Base-by-base conservation (phyloP, 169 alveolate species). In the Theileria annulata region DNA sequence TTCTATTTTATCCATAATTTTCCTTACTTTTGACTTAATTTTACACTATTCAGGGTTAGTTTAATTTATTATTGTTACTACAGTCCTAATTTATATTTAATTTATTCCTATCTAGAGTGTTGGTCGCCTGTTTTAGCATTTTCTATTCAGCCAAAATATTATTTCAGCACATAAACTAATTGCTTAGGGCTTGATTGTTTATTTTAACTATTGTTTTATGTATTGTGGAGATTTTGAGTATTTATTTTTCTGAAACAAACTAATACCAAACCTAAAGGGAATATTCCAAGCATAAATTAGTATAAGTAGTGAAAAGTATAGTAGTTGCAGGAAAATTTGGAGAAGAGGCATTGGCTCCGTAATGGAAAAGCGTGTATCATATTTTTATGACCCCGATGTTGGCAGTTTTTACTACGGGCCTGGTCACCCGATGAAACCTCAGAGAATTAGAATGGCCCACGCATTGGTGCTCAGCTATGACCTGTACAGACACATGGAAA, bases 341-440 rank as follows among this genome's bases (percentile, higher is more conserved):
- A 42, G 51, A 42, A 42, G 51, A 42, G 51, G 19, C 51, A 1
- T 8, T 42, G 51, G 51, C 19, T 42, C 51, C 6, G 51, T 42
- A 21, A 91, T 87, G 90, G 87, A 85, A 59, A 89, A 90, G 69
- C 87, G 97, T 60, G 97, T 94, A 49, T 92, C 97, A 0, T 96
- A 96, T 86, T 95, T 95, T 71, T 94, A 96, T 69, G 98, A 93
- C 91, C 98, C 98, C 30, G 98, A 97, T 71, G 95, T 96, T 35
- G 99, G 99, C 9, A 94, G 98, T 59, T 98, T 93, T 85, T 97
- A 98, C 90, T 98, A 98, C 87, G 99, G 99, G 9, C 97, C 98
- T 13, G 99, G 99, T 4, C 99, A 98, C 83, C 99, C 99, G n/a
- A 98, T 98, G 99, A 98, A 98, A 82, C 99, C 99, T 6, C 99